These are phyloP conservation scores for Sergeia podlipaevii DNA, from an alignment of 208 protist species.

Conservation along the genomic window DNA sequence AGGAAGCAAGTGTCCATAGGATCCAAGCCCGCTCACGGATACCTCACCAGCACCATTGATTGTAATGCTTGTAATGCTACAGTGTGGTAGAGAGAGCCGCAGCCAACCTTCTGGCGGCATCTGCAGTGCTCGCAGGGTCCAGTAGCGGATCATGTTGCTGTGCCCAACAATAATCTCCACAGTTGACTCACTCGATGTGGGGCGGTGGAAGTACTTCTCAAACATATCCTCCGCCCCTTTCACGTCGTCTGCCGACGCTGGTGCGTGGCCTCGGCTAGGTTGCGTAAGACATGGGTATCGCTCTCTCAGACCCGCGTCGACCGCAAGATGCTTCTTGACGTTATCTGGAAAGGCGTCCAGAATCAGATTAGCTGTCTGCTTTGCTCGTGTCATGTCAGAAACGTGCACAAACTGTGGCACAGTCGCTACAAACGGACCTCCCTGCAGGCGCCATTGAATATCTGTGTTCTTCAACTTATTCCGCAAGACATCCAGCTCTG, in stretches of 20 bases:
- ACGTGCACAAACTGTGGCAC: slow-evolving; percentile 37
- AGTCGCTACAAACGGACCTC: slow-evolving; percentile 24
- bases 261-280: slow-evolving; percentile 10
- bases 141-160: slow-evolving; percentile 87
- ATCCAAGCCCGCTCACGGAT: slow-evolving; percentile 33
- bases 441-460: background rate
- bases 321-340: slow-evolving; percentile 10
- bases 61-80: slow-evolving; percentile 56
- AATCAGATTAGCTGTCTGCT: slow-evolving; percentile 56
- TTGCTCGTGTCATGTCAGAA: slow-evolving; percentile 56
- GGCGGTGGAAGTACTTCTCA: slow-evolving; percentile 67
- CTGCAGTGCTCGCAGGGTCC: slow-evolving; percentile 75
- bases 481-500: slow-evolving; percentile 9
- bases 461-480: slow-evolving; percentile 11
- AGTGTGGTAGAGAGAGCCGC: slow-evolving; percentile 63
- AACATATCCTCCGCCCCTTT: slow-evolving; percentile 41
- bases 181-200: slow-evolving; percentile 17
- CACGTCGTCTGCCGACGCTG: slow-evolving; percentile 35
- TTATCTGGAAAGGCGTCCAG: slow-evolving; percentile 28
- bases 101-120: slow-evolving; percentile 82
- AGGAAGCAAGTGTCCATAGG: slow-evolving; percentile 47
- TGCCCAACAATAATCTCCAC: slow-evolving; percentile 81
- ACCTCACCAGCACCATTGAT: slow-evolving; percentile 57
- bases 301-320: slow-evolving; percentile 47
- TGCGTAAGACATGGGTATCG: slow-evolving; percentile 58